phyloP scores from a whole-genome alignment of 805 yeast species.

The Starmerella apis region DNA sequence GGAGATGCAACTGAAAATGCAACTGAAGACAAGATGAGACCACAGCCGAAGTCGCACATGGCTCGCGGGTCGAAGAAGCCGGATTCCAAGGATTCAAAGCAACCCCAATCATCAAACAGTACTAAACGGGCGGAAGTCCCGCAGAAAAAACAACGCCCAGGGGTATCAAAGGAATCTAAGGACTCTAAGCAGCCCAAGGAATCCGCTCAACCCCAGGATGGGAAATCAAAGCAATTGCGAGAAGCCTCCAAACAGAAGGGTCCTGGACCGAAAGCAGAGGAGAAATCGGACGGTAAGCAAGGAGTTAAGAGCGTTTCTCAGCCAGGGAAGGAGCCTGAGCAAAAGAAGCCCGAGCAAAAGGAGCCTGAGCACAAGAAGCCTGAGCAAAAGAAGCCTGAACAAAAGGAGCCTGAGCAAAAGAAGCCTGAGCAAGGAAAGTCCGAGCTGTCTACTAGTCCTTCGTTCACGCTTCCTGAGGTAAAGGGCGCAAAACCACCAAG shows the following conservation, averaged over 20 bases:
- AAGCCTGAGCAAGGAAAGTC: background rate
- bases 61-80: background rate
- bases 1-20: no score
- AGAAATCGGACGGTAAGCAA: no score
- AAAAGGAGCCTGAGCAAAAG: background rate
- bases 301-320: no score
- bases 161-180: background rate
- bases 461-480: background rate
- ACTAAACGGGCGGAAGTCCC: background rate
- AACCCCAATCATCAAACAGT: background rate
- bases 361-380: no score
- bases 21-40: background rate
- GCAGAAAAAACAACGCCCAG: background rate
- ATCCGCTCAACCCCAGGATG: background rate
- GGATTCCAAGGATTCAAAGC: background rate
- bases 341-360: no score
- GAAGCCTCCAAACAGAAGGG: background rate
- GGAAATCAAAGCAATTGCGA: background rate
- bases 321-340: no score
- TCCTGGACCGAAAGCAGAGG: no score
- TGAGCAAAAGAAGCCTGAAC: no score
- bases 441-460: background rate
- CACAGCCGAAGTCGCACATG: background rate
- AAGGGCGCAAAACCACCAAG: background rate
- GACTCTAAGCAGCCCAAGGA: background rate